phyloP scores from a whole-genome alignment of 2,329 filamentous ascomycete species.

The Periglandula ipomoeae region DNA sequence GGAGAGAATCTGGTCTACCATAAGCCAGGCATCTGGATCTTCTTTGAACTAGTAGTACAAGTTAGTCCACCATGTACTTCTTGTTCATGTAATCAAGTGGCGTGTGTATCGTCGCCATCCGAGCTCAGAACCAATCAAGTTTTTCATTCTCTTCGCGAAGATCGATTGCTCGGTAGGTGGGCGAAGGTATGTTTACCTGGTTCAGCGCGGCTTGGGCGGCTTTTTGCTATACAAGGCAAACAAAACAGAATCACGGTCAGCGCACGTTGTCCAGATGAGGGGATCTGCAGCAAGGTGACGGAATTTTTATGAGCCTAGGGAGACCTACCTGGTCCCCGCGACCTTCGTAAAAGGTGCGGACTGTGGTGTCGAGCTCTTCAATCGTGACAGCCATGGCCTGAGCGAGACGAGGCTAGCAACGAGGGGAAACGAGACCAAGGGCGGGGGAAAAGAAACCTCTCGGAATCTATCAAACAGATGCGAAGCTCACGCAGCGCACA shows the following conservation, averaged over 20 bases:
- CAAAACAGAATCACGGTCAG: conserved; percentile 29
- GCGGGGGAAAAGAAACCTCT: conserved; percentile 18
- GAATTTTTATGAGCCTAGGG: background rate
- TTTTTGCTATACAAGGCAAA: conserved; percentile 64
- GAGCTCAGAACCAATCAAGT: background rate
- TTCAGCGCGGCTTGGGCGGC: conserved; percentile 87
- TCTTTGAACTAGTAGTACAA: conserved; percentile 73
- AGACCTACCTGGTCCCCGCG: conserved; percentile 76
- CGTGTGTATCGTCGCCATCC: background rate
- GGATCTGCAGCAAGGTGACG: background rate
- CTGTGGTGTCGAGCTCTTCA: conserved; percentile 90
- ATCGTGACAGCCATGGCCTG: conserved; percentile 61
- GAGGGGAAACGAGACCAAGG: conserved; percentile 22
- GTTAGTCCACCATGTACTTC: conserved; percentile 9
- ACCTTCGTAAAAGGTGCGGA: conserved; percentile 95
- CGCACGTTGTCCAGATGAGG: conserved; percentile 8
- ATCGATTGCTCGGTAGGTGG: background rate
- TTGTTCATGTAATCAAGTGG: background rate
- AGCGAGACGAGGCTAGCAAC: conserved; percentile 16
- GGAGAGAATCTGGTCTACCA: conserved; percentile 94
- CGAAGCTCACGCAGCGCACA: conserved; percentile 18
- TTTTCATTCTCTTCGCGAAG: background rate
- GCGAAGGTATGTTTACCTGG: conserved; percentile 51
- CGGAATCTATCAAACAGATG: conserved; percentile 11
- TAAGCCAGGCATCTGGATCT: conserved; percentile 94